Evolutionary conservation across 768 basidiomycete genomes (phyloP).

Genomic region (Lentinula detonsa): DNA sequence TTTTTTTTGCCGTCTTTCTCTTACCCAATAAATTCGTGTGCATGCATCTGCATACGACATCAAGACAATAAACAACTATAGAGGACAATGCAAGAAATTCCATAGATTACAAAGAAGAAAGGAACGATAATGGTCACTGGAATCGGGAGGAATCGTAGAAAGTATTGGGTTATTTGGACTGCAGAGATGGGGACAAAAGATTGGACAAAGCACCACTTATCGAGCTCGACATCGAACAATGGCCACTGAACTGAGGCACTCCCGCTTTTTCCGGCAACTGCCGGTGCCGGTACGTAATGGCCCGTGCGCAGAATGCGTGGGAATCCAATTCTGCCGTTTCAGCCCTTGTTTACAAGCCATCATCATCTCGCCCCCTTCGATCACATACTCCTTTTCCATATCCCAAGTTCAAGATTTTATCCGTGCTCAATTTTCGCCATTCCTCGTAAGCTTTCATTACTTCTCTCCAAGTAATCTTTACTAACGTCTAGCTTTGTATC

Average conservation of each 20-base stretch:
- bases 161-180: not conserved
- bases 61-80: not conserved
- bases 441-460: not conserved
- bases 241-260: slow-evolving; percentile 13
- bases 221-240: not conserved
- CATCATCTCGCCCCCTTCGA: slow-evolving; percentile 19
- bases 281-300: slow-evolving; percentile 1
- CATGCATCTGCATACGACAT: not conserved
- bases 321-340: not conserved
- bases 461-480: slow-evolving; percentile 2
- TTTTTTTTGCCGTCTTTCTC: not conserved
- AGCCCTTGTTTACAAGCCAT: slow-evolving; percentile 19
- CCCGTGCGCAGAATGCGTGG: slow-evolving; percentile 7
- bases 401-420: slow-evolving; percentile 2
- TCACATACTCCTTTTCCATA: slow-evolving; percentile 28
- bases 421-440: not conserved
- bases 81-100: not conserved
- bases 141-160: not conserved
- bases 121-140: not conserved
- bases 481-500: slow-evolving; percentile 13
- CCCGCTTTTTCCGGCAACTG: not conserved
- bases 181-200: not conserved
- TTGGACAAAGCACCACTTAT: not conserved
- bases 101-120: not conserved
- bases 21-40: not conserved